These are phyloP conservation scores for Phytomonas francai DNA, from an alignment of 208 protist species.

Conservation along the genomic window DNA sequence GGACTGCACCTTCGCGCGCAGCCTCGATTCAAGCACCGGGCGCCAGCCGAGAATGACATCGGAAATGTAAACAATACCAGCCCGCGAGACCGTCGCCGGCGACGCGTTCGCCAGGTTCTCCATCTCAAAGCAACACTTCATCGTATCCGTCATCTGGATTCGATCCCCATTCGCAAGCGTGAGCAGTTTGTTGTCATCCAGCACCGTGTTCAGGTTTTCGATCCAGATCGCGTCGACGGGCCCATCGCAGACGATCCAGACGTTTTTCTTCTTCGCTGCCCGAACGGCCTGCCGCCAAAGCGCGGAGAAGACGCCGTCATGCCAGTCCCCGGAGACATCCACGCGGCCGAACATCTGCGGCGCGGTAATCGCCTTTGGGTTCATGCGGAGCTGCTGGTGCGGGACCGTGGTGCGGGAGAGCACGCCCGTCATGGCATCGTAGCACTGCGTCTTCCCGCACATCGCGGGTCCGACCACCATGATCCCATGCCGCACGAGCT, in stretches of 20 bases:
- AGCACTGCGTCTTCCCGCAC: slow-evolving; percentile 93
- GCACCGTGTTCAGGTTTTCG: slow-evolving; percentile 98
- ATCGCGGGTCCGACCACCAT: slow-evolving; percentile 93
- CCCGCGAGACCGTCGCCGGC: slow-evolving; percentile 98
- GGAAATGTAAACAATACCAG: slow-evolving; percentile 97
- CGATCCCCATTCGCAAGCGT: slow-evolving; percentile 97
- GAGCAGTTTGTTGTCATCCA: slow-evolving; percentile 99
- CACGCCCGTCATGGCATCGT: slow-evolving; percentile 86
- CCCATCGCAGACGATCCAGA: slow-evolving; percentile 96
- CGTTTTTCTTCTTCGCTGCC: slow-evolving; percentile 87
- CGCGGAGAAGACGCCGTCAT: slow-evolving; percentile 93
- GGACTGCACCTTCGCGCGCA: slow-evolving; percentile 52
- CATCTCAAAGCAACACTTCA: slow-evolving; percentile 97
- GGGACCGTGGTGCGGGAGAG: slow-evolving; percentile 78
- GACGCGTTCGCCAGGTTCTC: slow-evolving; percentile 98
- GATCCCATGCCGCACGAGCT: slow-evolving; percentile 92
- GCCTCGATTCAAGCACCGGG: slow-evolving; percentile 77
- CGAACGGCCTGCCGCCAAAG: slow-evolving; percentile 87
- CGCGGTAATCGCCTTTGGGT: slow-evolving; percentile 93
- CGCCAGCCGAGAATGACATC: slow-evolving; percentile 93
- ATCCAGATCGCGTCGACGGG: slow-evolving; percentile 99
- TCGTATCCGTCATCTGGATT: slow-evolving; percentile 94
- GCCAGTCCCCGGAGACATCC: slow-evolving; percentile 93
- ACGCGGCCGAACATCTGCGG: slow-evolving; percentile 95
- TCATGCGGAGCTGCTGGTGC: slow-evolving; percentile 92